These are phyloP conservation scores for Magnusiomyces magnusii DNA, from an alignment of 1,139 yeast species.

Conservation along the genomic window DNA sequence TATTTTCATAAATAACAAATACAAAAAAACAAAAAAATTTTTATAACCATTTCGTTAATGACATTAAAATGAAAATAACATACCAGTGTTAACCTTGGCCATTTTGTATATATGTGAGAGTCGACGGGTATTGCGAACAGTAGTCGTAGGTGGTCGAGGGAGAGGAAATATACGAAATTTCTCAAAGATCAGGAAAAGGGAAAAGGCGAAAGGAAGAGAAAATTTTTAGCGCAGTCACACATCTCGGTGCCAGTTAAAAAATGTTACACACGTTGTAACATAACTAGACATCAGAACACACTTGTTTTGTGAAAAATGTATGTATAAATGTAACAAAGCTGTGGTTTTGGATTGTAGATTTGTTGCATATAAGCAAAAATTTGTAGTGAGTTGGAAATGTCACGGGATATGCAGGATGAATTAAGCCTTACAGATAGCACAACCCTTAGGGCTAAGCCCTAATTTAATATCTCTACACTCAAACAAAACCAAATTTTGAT, in stretches of 20 bases:
- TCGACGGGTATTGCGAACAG: conserved; percentile 11
- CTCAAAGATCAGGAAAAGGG: not conserved
- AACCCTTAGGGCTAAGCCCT: not conserved
- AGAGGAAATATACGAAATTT: conserved; percentile 1
- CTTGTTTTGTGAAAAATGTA: no score
- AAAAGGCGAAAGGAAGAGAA: not conserved
- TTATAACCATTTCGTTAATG: no score
- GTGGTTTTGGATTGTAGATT: not conserved
- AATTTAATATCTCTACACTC: no score
- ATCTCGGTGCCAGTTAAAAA: not conserved
- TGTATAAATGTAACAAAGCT: not conserved
- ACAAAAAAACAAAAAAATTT: no score
- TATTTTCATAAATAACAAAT: no score
- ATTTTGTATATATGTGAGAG: conserved; percentile 22
- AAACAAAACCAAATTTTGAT: no score
- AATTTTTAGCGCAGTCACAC: conserved; percentile 1
- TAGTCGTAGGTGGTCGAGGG: conserved; percentile 5
- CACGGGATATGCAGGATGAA: not conserved
- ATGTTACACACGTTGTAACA: not conserved
- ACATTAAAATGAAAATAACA: conserved; percentile 15
- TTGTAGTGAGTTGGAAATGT: no score
- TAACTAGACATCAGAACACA: no score
- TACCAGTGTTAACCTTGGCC: conserved; percentile 34
- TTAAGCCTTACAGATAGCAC: not conserved
- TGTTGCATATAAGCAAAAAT: no score